Evolutionary conservation across 331 rosid species (phyloP).

Genomic region (Ulmus americana): DNA sequence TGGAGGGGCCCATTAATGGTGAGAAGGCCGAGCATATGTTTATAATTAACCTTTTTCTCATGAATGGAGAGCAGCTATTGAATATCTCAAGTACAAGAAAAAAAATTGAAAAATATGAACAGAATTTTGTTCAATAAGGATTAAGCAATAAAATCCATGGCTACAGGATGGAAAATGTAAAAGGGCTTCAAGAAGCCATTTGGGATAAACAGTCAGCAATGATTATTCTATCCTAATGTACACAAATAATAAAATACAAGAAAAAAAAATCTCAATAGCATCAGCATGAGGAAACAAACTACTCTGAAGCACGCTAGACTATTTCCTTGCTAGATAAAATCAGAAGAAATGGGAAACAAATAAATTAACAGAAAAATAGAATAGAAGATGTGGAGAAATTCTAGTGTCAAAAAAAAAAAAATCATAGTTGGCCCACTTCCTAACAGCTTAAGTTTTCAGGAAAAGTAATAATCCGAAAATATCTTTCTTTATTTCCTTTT

Average conservation of each 20-base stretch:
- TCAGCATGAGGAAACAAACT: not conserved
- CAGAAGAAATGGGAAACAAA: not conserved
- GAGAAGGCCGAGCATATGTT: no score
- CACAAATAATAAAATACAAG: not conserved
- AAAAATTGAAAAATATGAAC: not conserved
- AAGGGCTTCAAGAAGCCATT: not conserved
- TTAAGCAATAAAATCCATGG: not conserved
- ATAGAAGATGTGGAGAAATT: not conserved
- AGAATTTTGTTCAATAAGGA: not conserved
- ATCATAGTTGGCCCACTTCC: no score
- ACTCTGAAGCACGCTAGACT: not conserved
- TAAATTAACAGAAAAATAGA: constrained; percentile 8
- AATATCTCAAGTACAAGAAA: not conserved
- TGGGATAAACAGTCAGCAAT: constrained; percentile 12
- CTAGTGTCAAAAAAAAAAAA: no score
- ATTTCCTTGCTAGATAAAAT: not conserved
- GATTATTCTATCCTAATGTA: not conserved
- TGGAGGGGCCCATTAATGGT: not conserved
- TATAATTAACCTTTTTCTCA: no score
- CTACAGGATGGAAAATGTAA: not conserved
- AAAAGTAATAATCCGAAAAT: no score
- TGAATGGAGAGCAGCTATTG: not conserved
- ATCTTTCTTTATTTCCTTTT: no score
- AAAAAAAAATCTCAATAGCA: constrained; percentile 5
- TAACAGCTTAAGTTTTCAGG: no score